A percentile compares a stretch with the other conserved stretches of the same genome.
These are phyloP conservation scores for Podila epicladia DNA, from an alignment of 192 early-diverging fungal genomes.

Conservation along the genomic window DNA sequence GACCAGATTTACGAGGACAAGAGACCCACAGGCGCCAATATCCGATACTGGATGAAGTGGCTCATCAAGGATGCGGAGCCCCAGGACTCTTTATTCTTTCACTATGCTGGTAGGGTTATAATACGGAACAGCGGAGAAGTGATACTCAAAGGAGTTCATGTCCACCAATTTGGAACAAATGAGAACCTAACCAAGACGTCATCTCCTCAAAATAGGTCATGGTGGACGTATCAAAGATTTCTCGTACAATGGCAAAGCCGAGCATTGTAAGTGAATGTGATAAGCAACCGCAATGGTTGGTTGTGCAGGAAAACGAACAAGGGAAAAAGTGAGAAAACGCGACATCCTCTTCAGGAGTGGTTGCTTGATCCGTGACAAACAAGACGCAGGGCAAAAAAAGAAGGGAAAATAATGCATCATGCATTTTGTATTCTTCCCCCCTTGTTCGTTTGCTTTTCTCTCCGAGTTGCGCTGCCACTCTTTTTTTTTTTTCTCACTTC, in stretches of 20 bases:
- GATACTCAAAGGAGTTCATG: no score
- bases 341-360: background rate
- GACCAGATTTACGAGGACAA: conserved; percentile 63
- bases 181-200: background rate
- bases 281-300: background rate
- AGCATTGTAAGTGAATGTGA: conserved; percentile 35
- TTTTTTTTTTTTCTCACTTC: background rate
- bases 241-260: conserved; percentile 45
- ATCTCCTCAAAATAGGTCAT: conserved; percentile 36
- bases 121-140: no score
- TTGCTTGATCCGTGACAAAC: no score
- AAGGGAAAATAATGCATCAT: background rate
- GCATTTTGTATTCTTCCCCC: background rate
- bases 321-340: background rate
- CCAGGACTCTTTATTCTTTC: conserved; percentile 81
- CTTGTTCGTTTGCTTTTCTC: no score
- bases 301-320: background rate
- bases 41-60: conserved; percentile 71
- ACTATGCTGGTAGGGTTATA: conserved; percentile 75
- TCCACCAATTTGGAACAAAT: background rate
- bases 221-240: conserved; percentile 51
- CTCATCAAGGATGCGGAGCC: conserved; percentile 72
- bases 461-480: background rate
- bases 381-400: no score
- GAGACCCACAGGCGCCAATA: conserved; percentile 62